Base-by-base conservation (phyloP, 352 stramenopile species). In the Stephanocyclus meneghinianus region DNA sequence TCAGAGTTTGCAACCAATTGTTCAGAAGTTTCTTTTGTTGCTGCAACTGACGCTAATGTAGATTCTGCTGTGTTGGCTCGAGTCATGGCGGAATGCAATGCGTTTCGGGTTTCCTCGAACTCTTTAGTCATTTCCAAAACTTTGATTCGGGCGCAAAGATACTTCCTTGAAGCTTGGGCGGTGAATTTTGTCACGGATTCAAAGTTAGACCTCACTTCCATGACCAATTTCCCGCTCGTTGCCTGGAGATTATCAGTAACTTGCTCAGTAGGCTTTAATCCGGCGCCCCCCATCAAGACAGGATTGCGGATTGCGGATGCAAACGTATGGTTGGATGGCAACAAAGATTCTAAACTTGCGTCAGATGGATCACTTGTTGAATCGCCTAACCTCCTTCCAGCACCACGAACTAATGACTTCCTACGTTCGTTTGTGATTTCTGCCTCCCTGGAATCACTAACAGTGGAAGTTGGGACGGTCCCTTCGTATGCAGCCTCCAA, bases 401-500 rank as follows among this genome's bases (percentile, higher is more conserved):
- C 56, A 40, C 35, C 35, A 40, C 18, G 15, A 18, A 11, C 29
- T 26, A 21, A 13, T 35, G 18, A 40, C 3, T 59, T 55, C 47
- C 47, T n/a, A 40, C 9, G 21, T 30, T 85, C 42, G 5, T 66
- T 48, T 35, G 64, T 59, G 44, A 78, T 82, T 8, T 71, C 76
- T 55, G 83, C 67, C 32, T 82, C 57, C 13, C 74, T 2, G n/a
- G 47, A 77, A 40, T 74, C 29, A 8, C 74, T 65, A 30, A 29
- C 35, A 44, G 11, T 59, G 11, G 63, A 15, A 10, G 35, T 70
- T 0, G 72, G 66, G 10, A 75, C 53, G 47, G 40, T 69, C 11
- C 51, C 53, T 55, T 88, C 79, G 37, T 76, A 64, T 5, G 71
- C 71, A 2, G 79, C 76, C 18, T 80, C 62, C 18, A 86, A n/a